Evolutionary conservation across 192 early-diverging fungal genomes (phyloP).

Genomic region (Coemansia sp.): DNA sequence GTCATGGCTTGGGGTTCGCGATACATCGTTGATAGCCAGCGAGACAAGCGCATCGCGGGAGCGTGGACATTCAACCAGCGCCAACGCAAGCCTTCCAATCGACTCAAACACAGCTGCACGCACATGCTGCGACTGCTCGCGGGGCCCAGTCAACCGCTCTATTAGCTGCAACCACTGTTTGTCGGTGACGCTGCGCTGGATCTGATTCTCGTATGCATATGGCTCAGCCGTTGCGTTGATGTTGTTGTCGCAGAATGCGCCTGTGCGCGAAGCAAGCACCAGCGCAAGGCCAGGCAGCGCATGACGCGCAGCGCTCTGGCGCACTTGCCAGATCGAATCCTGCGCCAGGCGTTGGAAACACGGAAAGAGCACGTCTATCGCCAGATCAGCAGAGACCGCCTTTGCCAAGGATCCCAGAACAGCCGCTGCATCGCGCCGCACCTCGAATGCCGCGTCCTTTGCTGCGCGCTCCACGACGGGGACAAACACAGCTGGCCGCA

Average conservation of each 20-base stretch:
- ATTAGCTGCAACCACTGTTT: constrained; percentile 54
- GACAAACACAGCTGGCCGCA: constrained; percentile 57
- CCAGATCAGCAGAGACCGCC: constrained; percentile 51
- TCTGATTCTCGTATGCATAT: constrained; percentile 26
- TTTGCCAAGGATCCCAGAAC: constrained; percentile 49
- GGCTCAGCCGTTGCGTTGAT: constrained; percentile 12
- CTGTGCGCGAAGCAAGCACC: constrained; percentile 32
- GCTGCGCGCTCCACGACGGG: constrained; percentile 51
- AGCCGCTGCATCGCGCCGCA: constrained; percentile 55
- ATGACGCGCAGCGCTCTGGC: constrained; percentile 51
- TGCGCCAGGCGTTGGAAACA: constrained; percentile 37
- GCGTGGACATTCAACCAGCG: constrained; percentile 43
- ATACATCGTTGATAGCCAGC: constrained; percentile 36
- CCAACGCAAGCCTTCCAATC: constrained; percentile 44
- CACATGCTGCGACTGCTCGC: constrained; percentile 57
- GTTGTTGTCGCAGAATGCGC: neutral
- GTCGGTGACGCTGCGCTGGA: constrained; percentile 36
- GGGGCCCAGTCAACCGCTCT: constrained; percentile 40
- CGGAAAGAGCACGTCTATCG: constrained; percentile 48
- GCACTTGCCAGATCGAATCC: constrained; percentile 56
- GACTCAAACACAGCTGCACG: constrained; percentile 54
- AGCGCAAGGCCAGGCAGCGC: constrained; percentile 53
- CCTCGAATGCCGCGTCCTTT: constrained; percentile 47
- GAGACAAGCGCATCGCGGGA: constrained; percentile 43
- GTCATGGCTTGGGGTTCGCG: constrained; percentile 20